Conservation (phyloP, 768 basidiomycete genomes). For the Trametes meyenii region DNA sequence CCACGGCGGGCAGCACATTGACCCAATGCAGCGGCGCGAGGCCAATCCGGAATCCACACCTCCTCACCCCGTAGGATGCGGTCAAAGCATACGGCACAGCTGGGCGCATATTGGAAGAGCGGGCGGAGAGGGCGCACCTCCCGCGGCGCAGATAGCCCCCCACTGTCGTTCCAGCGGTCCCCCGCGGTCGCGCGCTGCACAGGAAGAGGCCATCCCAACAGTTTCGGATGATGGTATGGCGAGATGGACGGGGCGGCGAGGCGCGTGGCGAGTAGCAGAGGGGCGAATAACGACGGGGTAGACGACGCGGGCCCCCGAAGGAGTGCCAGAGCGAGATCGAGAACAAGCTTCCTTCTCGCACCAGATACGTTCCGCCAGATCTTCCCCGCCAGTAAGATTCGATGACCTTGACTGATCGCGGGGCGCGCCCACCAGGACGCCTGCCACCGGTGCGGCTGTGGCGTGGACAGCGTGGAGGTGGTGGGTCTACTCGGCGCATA, state of each 20-base stretch:
- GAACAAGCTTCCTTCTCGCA: conserved; percentile 10
- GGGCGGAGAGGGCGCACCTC: not conserved
- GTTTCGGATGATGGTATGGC: conserved; percentile 12
- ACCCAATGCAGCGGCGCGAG: too few species aligned
- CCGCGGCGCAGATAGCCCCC: not conserved
- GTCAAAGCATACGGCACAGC: too few species aligned
- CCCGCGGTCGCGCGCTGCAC: conserved; percentile 8
- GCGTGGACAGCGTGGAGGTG: conserved; percentile 7
- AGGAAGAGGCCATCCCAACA: conserved; percentile 13
- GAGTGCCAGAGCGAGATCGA: not conserved
- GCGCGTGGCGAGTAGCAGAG: not conserved
- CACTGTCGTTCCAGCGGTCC: not conserved
- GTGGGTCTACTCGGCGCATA: not conserved
- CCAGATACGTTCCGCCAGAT: conserved; percentile 15
- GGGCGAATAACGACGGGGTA: not conserved
- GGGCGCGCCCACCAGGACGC: not conserved
- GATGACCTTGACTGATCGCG: conserved; percentile 1
- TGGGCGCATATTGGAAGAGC: not conserved
- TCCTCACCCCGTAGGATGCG: too few species aligned
- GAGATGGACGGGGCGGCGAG: not conserved
- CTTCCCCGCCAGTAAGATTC: conserved; percentile 12
- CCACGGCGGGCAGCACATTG: too few species aligned
- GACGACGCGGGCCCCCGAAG: not conserved
- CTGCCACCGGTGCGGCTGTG: not conserved
- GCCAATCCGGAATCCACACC: too few species aligned